Conservation (phyloP, 805 yeast species). For the Hanseniaspora singularis region DNA sequence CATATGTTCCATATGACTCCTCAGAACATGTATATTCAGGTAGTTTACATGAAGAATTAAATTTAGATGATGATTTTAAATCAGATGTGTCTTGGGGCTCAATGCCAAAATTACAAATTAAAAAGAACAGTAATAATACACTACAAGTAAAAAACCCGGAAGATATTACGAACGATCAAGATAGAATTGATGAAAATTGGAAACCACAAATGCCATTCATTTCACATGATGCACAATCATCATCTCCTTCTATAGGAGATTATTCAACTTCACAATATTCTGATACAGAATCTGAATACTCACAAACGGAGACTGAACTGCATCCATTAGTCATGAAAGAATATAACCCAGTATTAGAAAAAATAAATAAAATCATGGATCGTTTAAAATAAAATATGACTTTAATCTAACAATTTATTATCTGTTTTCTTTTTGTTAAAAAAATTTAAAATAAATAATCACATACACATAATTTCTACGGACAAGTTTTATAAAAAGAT, state of each 20-base stretch:
- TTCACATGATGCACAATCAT: constrained; percentile 26
- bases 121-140: constrained; percentile 18
- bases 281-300: constrained; percentile 25
- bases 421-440: too few relatives aligned
- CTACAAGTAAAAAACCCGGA: background rate
- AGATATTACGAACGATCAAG: too few relatives aligned
- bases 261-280: constrained; percentile 32
- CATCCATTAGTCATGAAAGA: constrained; percentile 42
- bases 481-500: background rate
- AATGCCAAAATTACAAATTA: constrained; percentile 24
- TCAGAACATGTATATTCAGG: constrained; percentile 10
- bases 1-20: constrained; percentile 13
- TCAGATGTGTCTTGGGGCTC: constrained; percentile 29
- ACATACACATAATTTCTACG: too few relatives aligned
- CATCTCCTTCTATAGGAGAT: constrained; percentile 35
- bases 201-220: constrained; percentile 20
- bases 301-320: constrained; percentile 18
- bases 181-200: constrained; percentile 20
- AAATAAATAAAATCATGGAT: constrained; percentile 30
- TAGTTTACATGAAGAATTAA: constrained; percentile 23
- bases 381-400: background rate
- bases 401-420: too few relatives aligned
- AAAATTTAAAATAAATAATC: too few relatives aligned
- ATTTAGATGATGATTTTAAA: constrained; percentile 21
- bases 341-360: constrained; percentile 47